phyloP scores from a whole-genome alignment of 805 yeast species.

The Lachancea fermentati region DNA sequence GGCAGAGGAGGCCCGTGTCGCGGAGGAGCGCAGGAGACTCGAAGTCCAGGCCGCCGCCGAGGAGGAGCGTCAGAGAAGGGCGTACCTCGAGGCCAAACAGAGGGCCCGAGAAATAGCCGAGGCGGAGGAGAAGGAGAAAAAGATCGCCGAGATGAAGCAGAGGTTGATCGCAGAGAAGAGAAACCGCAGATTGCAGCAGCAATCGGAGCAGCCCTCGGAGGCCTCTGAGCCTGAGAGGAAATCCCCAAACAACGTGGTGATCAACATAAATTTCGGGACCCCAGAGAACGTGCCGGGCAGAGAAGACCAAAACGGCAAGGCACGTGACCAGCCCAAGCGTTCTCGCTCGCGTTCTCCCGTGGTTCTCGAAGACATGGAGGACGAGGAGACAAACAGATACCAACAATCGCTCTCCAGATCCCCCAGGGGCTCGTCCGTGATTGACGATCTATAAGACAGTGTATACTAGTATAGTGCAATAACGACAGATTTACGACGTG shows the following conservation, averaged over 20 bases:
- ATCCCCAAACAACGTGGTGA: slow-evolving; percentile 3
- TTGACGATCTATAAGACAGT: slow-evolving; percentile 23
- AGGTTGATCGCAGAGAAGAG: slow-evolving; percentile 6
- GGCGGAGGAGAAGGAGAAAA: not conserved
- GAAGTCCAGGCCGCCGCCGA: not conserved
- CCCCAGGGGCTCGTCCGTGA: slow-evolving; percentile 24
- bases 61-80: not conserved
- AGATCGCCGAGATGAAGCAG: slow-evolving; percentile 7
- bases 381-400: slow-evolving; percentile 29
- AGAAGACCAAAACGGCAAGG: not conserved
- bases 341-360: slow-evolving; percentile 18
- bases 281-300: not conserved
- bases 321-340: not conserved
- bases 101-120: slow-evolving; percentile 1
- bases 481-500: too few species aligned
- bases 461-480: too few species aligned
- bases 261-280: slow-evolving; percentile 6
- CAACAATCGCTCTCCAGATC: slow-evolving; percentile 18
- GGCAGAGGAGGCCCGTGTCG: not conserved
- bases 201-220: not conserved
- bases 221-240: not conserved
- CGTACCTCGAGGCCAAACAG: not conserved
- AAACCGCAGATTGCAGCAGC: not conserved
- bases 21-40: not conserved
- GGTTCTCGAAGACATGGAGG: slow-evolving; percentile 31